Base-by-base conservation (phyloP, 495 filamentous ascomycete species). In the Penicillium fimorum region DNA sequence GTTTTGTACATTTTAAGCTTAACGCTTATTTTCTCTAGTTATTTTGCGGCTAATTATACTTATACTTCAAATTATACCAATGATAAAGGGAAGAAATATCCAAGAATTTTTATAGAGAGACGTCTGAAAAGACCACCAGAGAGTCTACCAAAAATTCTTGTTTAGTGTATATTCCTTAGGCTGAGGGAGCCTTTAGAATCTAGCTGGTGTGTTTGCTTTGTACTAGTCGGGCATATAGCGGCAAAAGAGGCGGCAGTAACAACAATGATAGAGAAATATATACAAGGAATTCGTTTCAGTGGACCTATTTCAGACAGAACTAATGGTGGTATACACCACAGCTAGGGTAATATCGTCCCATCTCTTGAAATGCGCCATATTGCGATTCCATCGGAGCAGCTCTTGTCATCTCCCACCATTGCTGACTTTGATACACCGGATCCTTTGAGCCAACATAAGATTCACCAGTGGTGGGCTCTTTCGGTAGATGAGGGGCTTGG, bases 391-490 rank as follows among this genome's bases (percentile, higher is more conserved):
- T 82, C 0, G 70, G 58, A n/a, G 57, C 60, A 29, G 62, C 50
- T 25, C 72, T 61, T 20, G 77, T 71, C 41, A 72, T 70, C 60
- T 82, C 76, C 68, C 77, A 75, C 70, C 78, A 78, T 49, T 72
- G 74, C 50, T 70, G 74, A 29, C 67, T 50, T 59, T 68, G 61
- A 61, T 87, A 89, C 29, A 86, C 81, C 0, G 87, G 86, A 56
- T 89, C 86, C 41, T 75, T 82, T 25, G 82, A 76, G 15, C 76
- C 73, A 27, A 68, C 79, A 68, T 86, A 87, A 7, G 68, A 58
- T 45, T 70, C 66, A 15, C 78, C 79, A 18, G 66, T 75, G 3
- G 69, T 65, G 2, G 68, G 70, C 30, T 76, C 73, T 18, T 58
- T 60, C 5, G 62, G 54, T 9, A 56, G 7, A 17, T 40, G 20